A percentile compares a stretch with the other conserved stretches of the same genome.
Conservation (phyloP, 208 protist genomes). For the Naegleria gruberi region DNA sequence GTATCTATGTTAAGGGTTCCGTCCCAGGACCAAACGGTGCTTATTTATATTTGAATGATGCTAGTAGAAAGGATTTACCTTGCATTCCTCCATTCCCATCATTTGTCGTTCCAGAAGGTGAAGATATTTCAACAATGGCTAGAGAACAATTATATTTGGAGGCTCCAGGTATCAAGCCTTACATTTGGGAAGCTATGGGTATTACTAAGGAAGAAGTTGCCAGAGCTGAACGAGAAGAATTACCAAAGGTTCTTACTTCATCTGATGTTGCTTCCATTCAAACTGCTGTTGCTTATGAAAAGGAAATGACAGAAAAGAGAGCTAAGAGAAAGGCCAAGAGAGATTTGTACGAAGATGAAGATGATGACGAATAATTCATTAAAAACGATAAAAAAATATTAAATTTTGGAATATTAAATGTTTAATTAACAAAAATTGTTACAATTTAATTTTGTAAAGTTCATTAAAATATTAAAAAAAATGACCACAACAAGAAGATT, state of each 20-base stretch:
- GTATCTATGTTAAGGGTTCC: background rate
- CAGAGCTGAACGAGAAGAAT: background rate
- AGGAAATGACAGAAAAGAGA: background rate
- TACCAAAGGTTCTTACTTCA: constrained; percentile 3
- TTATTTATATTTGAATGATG: background rate
- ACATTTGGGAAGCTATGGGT: background rate
- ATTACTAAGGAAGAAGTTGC: background rate
- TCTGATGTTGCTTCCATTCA: background rate
- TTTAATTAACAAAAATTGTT: too few relatives aligned
- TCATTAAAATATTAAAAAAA: constrained; percentile 12
- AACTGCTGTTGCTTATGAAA: background rate
- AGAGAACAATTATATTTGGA: background rate
- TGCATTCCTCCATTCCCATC: background rate
- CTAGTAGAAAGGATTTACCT: background rate
- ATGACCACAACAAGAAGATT: constrained; percentile 89
- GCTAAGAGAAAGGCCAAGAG: background rate
- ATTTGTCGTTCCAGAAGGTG: background rate
- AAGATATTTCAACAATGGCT: background rate
- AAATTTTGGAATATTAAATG: too few relatives aligned
- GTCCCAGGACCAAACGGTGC: background rate
- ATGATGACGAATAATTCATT: background rate
- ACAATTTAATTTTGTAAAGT: too few relatives aligned
- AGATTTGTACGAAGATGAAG: background rate
- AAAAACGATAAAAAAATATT: too few relatives aligned
- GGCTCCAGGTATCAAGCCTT: background rate